A percentile compares a stretch with the other conserved stretches of the same genome.
Conservation (phyloP, 148 eudicot genomes). For the Persicaria tinctoria region DNA sequence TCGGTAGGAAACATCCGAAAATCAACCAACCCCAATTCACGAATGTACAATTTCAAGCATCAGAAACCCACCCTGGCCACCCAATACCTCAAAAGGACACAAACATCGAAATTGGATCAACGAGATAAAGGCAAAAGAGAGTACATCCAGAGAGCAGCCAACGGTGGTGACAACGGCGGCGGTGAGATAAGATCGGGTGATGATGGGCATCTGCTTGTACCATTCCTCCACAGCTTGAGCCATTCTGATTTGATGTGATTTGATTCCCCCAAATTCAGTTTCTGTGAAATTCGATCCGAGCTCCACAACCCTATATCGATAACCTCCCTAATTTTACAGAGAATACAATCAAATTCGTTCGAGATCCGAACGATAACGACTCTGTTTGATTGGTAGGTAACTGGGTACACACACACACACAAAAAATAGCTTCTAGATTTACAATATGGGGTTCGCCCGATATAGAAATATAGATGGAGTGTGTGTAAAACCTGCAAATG, state of each 20-base stretch:
- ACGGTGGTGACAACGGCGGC: slow-evolving; percentile 77
- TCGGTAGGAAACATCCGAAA: not conserved
- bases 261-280: not conserved
- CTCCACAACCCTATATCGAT: slow-evolving; percentile 11
- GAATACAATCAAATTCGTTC: not conserved
- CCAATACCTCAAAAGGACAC: not conserved
- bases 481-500: not conserved
- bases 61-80: not conserved
- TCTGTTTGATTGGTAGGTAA: not conserved
- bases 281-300: not conserved
- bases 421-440: not conserved
- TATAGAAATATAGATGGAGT: not conserved
- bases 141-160: slow-evolving; percentile 90
- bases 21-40: not conserved
- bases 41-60: not conserved
- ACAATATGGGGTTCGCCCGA: not conserved
- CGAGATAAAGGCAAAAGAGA: not conserved
- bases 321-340: not conserved
- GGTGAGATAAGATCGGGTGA: slow-evolving; percentile 92
- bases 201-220: slow-evolving; percentile 96
- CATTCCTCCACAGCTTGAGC: slow-evolving; percentile 97
- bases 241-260: slow-evolving; percentile 23
- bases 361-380: not conserved
- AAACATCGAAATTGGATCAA: not conserved
- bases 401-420: not conserved